Conservation (phyloP, 352 stramenopile genomes). For the Globisporangium carolinianum region DNA sequence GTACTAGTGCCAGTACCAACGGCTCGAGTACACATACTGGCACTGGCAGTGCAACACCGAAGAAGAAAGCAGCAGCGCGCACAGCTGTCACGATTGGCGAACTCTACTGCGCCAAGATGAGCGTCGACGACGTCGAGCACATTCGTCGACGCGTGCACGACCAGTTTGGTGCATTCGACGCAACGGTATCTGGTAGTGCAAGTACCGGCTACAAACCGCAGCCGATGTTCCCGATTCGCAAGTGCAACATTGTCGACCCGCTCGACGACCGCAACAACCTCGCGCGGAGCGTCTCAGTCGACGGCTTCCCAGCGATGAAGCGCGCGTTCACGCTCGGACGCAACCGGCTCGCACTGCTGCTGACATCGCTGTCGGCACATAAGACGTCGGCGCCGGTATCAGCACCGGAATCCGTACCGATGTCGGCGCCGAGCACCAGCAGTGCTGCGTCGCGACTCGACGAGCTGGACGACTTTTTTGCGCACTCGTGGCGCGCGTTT, state of each 20-base stretch:
- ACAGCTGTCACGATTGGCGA: conserved; percentile 8
- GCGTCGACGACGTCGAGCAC: conserved; percentile 35
- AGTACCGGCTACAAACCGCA: conserved; percentile 7
- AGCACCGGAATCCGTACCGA: too few relatives aligned
- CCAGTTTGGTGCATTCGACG: conserved; percentile 53
- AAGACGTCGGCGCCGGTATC: too few relatives aligned
- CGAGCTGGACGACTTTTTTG: conserved; percentile 48
- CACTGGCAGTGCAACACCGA: neutral
- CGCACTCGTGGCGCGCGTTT: conserved; percentile 54
- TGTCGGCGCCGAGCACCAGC: too few relatives aligned
- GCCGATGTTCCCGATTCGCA: conserved; percentile 60
- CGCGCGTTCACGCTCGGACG: conserved; percentile 54
- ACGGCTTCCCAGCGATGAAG: conserved; percentile 68
- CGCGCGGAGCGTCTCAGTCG: conserved; percentile 65
- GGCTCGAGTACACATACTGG: too few relatives aligned
- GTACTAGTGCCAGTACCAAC: too few relatives aligned
- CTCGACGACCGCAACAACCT: conserved; percentile 86
- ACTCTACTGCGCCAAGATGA: conserved; percentile 19
- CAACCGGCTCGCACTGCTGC: conserved; percentile 39
- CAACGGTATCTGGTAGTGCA: conserved; percentile 1
- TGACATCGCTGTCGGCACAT: conserved; percentile 14
- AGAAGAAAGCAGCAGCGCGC: conserved; percentile 12
- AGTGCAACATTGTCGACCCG: conserved; percentile 87
- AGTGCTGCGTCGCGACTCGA: neutral
- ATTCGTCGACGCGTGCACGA: conserved; percentile 42